Base-by-base conservation (phyloP, 805 yeast species). In the Teunomyces kruisii region DNA sequence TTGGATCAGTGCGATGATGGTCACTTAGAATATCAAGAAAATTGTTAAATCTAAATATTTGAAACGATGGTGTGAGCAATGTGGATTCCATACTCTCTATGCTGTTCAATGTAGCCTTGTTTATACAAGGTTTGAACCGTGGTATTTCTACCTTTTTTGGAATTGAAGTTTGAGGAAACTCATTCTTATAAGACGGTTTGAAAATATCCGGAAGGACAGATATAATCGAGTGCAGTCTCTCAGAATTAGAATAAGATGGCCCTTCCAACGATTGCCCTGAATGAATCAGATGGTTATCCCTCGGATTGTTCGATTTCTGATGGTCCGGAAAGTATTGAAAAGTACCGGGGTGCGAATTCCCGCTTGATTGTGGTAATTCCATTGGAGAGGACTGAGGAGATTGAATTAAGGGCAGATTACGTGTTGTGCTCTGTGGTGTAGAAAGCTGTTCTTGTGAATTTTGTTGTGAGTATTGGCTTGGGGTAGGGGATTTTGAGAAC, bases 1-100 rank as follows among this genome's bases (percentile, higher is more conserved):
- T 57, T 0, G 76, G 68, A 49, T 72, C 76, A 37, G 58, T 57
- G 9, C 49, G 48, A 33, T 64, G 74, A 36, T 65, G 67, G 9
- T 57, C 66, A 14, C 57, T 39, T 8, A 70, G 32, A 8, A 62
- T 54, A 12, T 62, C 65, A 15, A 71, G 56, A 44, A 65, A 71
- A 35, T 54, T 58, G 40, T 61, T 56, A 44, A 54, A 72, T n/a
- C 71, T 44, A 43, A 61, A 56, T 1, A 57, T 45, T 42, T 65
- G 67, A 42, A 64, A 65, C 3, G 52, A 43, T 1, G 72, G 73
- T 6, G 64, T 51, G 10, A 49, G 46, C 12, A 70, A 52, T 12
- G 44, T 45, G 6, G 44, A 32, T 16, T 52, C 51, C 45, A 70
- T 50, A 1, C 54, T 39, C n/a, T 54, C 60, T 9, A 49, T 45